phyloP scores from a whole-genome alignment of 306 rosid genomes.

The Abrus precatorius region DNA sequence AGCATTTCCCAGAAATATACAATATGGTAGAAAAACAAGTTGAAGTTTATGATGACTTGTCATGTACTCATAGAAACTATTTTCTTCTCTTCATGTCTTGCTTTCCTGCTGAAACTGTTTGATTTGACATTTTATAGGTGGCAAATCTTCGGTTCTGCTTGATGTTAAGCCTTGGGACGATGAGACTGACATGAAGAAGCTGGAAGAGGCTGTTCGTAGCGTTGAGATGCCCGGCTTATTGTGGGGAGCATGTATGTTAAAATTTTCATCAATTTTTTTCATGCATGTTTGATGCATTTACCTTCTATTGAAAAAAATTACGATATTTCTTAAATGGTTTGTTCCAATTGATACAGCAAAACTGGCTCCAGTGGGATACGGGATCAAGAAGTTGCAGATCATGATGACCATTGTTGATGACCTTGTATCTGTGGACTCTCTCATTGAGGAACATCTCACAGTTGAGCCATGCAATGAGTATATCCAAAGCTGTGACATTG shows the following conservation, averaged over 20 bases:
- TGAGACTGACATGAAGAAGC: conserved; percentile 94
- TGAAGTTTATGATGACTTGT: conserved; percentile 4
- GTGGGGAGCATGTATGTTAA: conserved; percentile 90
- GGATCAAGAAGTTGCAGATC: conserved; percentile 88
- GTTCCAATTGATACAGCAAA: conserved; percentile 67
- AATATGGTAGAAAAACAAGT: neutral
- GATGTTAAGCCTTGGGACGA: conserved; percentile 99
- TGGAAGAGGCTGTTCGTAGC: conserved; percentile 88
- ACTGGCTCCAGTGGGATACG: conserved; percentile 85
- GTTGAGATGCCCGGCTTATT: conserved; percentile 76
- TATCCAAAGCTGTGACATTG: conserved; percentile 95
- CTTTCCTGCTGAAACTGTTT: conserved; percentile 11
- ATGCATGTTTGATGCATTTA: neutral
- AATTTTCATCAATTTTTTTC: neutral
- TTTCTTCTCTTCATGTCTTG: neutral
- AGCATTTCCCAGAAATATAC: neutral
- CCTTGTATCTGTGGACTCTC: conserved; percentile 82
- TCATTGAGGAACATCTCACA: conserved; percentile 79
- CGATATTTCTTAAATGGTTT: neutral
- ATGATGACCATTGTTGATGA: conserved; percentile 89
- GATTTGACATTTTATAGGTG: conserved; percentile 60
- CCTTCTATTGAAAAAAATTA: neutral
- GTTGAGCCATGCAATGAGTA: conserved; percentile 74
- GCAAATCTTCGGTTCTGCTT: conserved; percentile 84
- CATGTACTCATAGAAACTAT: neutral